Evolutionary conservation across 306 rosid genomes (phyloP), one percentile per base, ranked within the genome.

Genomic region (Ceratonia siliqua): DNA sequence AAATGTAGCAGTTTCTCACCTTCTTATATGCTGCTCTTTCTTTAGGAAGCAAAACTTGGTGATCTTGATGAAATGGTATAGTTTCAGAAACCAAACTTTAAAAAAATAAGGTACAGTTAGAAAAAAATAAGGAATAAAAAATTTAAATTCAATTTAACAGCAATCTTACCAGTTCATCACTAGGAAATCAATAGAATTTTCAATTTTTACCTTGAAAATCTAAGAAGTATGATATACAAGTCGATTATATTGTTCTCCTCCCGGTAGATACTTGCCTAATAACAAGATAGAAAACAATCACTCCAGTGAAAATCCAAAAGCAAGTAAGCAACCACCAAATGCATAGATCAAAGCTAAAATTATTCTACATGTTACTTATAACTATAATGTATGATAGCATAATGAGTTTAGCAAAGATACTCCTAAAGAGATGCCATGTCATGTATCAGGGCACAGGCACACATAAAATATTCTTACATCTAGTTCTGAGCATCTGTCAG

Each of bases 71-170:
- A 79, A 63, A 83, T 0, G 98, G 97, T 79, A 94, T 91, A 33
- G 98, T 94, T 75, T 94, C 97, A n/a, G 97, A 85, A 80, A 94
- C 83, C 96, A 94, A 89, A 90, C 98, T 94, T 25, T 3, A 84
- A 75, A 7, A 30, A 73, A 57, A 65, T 8, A 28, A 11, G 36
- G 24, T 13, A 74, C 2, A 56, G 42, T 56, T 15, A 56, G 77
- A 36, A 12, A 6, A 9, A 0, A 64, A 66, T 30, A 14, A 12
- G 1, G 1, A 22, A 32, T 22, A 65, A 20, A 62, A 73, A 77
- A 25, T 15, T 54, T 32, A 17, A 38, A 66, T 22, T 13, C 74
- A 70, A 28, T 45, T 52, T 30, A 64, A 64, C 50, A 7, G 56
- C 41, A 69, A 59, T 21, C 24, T 42, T 43, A 53, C 8, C 2